Base-by-base conservation (phyloP, 106 monocot species). In the Dendrobium chrysotoxum region DNA sequence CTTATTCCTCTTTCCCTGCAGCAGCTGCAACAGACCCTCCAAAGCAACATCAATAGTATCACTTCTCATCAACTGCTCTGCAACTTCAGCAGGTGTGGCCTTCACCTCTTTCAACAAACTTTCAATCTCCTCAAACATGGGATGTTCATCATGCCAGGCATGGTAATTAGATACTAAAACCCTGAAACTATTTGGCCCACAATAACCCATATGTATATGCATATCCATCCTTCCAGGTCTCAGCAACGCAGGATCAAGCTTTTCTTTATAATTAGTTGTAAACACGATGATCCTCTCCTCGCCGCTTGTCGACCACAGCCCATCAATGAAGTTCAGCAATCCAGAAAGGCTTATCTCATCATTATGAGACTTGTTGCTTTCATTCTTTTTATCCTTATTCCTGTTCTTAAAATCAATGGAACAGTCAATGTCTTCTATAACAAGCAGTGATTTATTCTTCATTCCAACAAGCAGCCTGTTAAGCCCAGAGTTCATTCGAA, bases 201-300 rank as follows among this genome's bases (percentile, higher is more conserved):
- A 35, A 35, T 35, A 35, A 35, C 35, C 35, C 35, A 35, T 35
- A 35, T 35, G 4, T 7, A 81, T 61, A 61, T 81, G 81, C 81
- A 82, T 44, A 25, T 82, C 82, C 82, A 76, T 82, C 64, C 76
- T 76, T n/a, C 82, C 66, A 5, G 76, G 53, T 55, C 75, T 39
- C 28, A 81, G 21, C 75, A 81, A 35, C 25, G 75, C 75, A 15
- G 42, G 50, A 16, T 81, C 81, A 4, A 81, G 46, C 55, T 40
- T 20, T 15, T 81, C 74, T 57, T 75, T 81, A 38, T 81, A 75
- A 54, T 81, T 81, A 10, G 81, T 81, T 12, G 81, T 81, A 11
- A 81, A 75, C 8, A 81, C 35, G 50, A 81, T 57, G 47, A 81
- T 71, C 74, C 35, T 35, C 35, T 35, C 2, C 35, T 35, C 35